Evolutionary conservation across 768 basidiomycete genomes (phyloP).

Genomic region (Suillus subaureus): DNA sequence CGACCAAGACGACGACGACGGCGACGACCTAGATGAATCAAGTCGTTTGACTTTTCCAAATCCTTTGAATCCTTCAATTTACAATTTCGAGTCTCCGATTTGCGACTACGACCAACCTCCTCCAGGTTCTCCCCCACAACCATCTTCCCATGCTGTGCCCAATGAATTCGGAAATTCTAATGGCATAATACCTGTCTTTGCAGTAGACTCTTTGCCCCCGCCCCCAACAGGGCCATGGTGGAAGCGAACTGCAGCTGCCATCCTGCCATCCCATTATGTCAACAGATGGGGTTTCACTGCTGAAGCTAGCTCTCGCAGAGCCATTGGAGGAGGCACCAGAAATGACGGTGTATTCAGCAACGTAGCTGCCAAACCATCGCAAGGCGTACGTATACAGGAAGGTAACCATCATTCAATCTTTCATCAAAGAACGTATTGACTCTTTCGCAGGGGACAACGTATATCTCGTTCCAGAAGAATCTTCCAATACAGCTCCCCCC

Average conservation of each 20-base stretch:
- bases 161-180: slow-evolving; percentile 78
- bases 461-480: slow-evolving; percentile 81
- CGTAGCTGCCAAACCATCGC: slow-evolving; percentile 83
- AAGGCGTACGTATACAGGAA: slow-evolving; percentile 59
- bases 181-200: slow-evolving; percentile 59
- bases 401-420: slow-evolving; percentile 42
- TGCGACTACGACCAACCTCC: slow-evolving; percentile 78
- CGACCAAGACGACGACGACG: slow-evolving; percentile 73
- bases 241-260: slow-evolving; percentile 50
- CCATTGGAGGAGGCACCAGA: slow-evolving; percentile 62
- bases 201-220: slow-evolving; percentile 28
- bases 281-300: slow-evolving; percentile 49
- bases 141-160: slow-evolving; percentile 64
- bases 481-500: slow-evolving; percentile 83
- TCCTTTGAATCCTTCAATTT: slow-evolving; percentile 44
- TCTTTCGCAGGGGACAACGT: slow-evolving; percentile 59
- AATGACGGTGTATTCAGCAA: slow-evolving; percentile 97
- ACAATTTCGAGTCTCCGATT: slow-evolving; percentile 75
- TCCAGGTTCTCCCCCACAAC: slow-evolving; percentile 78
- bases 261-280: slow-evolving; percentile 58
- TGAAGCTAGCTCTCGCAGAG: slow-evolving; percentile 33
- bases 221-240: slow-evolving; percentile 52
- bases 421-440: slow-evolving; percentile 7
- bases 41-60: slow-evolving; percentile 48
- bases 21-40: slow-evolving; percentile 42